These are phyloP conservation scores for Tubosaeta sp. DNA, from an alignment of 768 basidiomycete species.

Conservation along the genomic window DNA sequence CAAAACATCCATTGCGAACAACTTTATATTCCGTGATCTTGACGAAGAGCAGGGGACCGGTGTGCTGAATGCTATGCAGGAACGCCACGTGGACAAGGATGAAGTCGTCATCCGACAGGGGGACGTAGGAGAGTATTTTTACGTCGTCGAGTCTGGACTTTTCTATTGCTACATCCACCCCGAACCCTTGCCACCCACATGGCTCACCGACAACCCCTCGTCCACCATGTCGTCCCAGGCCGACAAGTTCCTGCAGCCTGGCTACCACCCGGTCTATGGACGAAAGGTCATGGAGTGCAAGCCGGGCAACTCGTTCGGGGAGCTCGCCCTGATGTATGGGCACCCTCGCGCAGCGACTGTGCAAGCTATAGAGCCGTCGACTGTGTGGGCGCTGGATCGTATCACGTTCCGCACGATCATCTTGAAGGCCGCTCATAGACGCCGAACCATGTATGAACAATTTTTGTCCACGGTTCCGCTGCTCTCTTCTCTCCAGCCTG, in stretches of 20 bases:
- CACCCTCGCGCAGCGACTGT: constrained; percentile 95
- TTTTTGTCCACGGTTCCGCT: constrained; percentile 91
- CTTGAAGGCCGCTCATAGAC: constrained; percentile 84
- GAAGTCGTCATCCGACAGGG: constrained; percentile 97
- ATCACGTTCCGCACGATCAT: constrained; percentile 99
- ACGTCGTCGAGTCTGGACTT: constrained; percentile 89
- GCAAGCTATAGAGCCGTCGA: constrained; percentile 74
- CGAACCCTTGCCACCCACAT: constrained; percentile 59
- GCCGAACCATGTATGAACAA: constrained; percentile 93
- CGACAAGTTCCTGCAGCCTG: constrained; percentile 59
- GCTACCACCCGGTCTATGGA: constrained; percentile 68
- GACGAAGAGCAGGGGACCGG: constrained; percentile 95
- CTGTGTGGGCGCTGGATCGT: constrained; percentile 93
- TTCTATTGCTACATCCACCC: constrained; percentile 79
- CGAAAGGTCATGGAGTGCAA: constrained; percentile 81
- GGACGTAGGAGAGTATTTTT: constrained; percentile 95
- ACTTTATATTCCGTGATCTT: constrained; percentile 93
- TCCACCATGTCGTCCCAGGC: constrained; percentile 35
- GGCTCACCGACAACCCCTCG: constrained; percentile 44
- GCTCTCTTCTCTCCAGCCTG: constrained; percentile 77
- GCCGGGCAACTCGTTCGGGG: constrained; percentile 87
- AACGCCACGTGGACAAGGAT: constrained; percentile 62
- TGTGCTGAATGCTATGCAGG: constrained; percentile 94
- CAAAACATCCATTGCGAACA: constrained; percentile 78
- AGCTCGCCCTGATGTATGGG: constrained; percentile 97